Conservation (phyloP, 1,139 yeast species). For the Pichia norvegensis region DNA sequence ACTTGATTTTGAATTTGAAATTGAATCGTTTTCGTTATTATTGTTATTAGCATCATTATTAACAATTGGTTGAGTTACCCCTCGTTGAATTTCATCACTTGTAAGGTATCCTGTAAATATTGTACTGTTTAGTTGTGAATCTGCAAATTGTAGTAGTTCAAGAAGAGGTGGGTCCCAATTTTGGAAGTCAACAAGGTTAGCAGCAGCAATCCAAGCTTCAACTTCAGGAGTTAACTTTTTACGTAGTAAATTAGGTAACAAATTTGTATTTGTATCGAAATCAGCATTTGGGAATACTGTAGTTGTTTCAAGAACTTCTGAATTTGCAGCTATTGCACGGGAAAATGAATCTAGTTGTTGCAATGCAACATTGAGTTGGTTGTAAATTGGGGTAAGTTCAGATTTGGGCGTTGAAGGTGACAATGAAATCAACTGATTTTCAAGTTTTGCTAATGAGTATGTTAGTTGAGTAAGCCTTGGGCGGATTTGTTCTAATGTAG, state of each 20-base stretch:
- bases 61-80: neutral
- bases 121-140: neutral
- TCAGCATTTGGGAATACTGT: constrained; percentile 76
- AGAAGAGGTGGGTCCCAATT: neutral
- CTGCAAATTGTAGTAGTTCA: constrained; percentile 1
- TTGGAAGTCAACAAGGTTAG: constrained; percentile 23
- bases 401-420: constrained; percentile 10
- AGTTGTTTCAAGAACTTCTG: constrained; percentile 51
- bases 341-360: constrained; percentile 77
- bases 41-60: neutral
- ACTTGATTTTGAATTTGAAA: too few relatives aligned
- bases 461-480: constrained; percentile 50
- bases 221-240: constrained; percentile 89
- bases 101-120: neutral
- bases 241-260: constrained; percentile 73
- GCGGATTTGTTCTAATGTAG: constrained; percentile 44
- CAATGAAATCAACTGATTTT: constrained; percentile 14
- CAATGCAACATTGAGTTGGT: constrained; percentile 73
- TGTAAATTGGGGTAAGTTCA: constrained; percentile 44
- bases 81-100: neutral
- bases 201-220: constrained; percentile 70
- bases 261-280: constrained; percentile 76
- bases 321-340: constrained; percentile 53
- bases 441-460: constrained; percentile 38
- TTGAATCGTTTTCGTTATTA: too few relatives aligned